Evolutionary conservation across 2,329 filamentous ascomycete genomes (phyloP).

Genomic region (Exophiala bonariae): DNA sequence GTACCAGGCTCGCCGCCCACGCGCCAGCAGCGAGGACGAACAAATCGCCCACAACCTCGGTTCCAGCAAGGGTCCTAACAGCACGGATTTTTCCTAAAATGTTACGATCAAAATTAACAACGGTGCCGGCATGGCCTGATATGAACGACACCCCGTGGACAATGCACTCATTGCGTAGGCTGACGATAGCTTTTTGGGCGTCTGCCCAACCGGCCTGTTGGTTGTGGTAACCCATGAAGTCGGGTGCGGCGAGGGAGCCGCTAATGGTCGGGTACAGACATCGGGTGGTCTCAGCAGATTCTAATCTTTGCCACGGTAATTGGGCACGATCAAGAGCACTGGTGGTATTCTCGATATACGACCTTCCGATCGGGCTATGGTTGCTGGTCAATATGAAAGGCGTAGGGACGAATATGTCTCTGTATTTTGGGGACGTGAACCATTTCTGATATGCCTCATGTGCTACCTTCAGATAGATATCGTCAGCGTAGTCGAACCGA

Average conservation of each 20-base stretch:
- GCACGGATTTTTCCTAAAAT: constrained; percentile 13
- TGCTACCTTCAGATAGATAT: constrained; percentile 30
- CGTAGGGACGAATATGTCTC: constrained; percentile 18
- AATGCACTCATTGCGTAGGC: constrained; percentile 18
- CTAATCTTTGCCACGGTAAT: constrained; percentile 21
- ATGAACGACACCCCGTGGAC: constrained; percentile 24
- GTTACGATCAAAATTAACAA: constrained; percentile 15
- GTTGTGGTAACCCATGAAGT: constrained; percentile 25
- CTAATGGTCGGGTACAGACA: constrained; percentile 32
- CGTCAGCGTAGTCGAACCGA: constrained; percentile 35
- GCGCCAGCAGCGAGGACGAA: constrained; percentile 76
- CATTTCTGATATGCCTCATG: constrained; percentile 29
- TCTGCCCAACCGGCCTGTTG: constrained; percentile 29
- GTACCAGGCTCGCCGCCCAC: constrained; percentile 76
- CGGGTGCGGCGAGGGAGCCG: constrained; percentile 21
- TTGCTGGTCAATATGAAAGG: not conserved
- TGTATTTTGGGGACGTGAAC: constrained; percentile 18
- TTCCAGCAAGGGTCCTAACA: constrained; percentile 5
- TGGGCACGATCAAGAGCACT: constrained; percentile 12
- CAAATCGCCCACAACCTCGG: constrained; percentile 10
- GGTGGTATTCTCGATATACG: constrained; percentile 8
- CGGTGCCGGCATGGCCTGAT: constrained; percentile 13
- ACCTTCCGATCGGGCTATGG: constrained; percentile 4
- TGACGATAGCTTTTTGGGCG: constrained; percentile 21
- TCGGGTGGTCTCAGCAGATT: constrained; percentile 22